phyloP scores from a whole-genome alignment of 73 alveolate genomes.

The Symbiodinium natans region DNA sequence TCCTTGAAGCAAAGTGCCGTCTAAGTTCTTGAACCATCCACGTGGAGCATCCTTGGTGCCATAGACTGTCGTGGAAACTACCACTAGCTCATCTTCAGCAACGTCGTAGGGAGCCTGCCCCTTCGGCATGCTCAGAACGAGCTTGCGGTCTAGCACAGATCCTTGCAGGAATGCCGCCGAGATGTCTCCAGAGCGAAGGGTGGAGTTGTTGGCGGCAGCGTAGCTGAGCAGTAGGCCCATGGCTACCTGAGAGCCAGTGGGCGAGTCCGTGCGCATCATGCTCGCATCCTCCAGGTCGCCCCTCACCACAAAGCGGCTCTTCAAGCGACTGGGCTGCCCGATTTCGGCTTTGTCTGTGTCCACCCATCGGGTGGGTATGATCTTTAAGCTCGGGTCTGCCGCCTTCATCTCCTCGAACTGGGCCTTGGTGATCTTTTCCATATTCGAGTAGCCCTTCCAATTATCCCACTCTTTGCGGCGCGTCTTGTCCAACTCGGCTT shows the following conservation, averaged over 20 bases:
- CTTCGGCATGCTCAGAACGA: neutral
- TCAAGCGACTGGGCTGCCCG: neutral
- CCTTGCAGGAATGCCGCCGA: conserved; percentile 53
- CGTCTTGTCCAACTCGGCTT: neutral
- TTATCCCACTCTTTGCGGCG: conserved; percentile 24
- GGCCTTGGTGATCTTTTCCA: neutral
- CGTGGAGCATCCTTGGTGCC: conserved; percentile 7
- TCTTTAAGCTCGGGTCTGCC: neutral
- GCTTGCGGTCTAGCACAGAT: neutral
- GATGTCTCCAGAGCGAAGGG: conserved; percentile 4
- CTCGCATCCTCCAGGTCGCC: conserved; percentile 35
- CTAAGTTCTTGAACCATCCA: conserved; percentile 38
- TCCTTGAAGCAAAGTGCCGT: neutral
- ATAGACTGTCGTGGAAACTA: conserved; percentile 33
- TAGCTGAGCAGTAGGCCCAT: neutral
- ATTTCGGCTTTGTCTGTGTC: neutral
- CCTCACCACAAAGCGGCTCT: conserved; percentile 26
- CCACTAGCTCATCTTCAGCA: neutral
- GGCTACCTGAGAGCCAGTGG: neutral
- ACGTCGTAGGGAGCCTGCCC: neutral
- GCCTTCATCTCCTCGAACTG: neutral
- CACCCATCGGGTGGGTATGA: conserved; percentile 38
- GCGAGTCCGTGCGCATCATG: neutral
- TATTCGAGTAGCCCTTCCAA: conserved; percentile 6
- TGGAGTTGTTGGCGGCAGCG: neutral